Percentiles rank a stretch among this genome's conserved stretches.
Conservation (phyloP, 2,329 filamentous ascomycete species). For the Phialophora chinensis region DNA sequence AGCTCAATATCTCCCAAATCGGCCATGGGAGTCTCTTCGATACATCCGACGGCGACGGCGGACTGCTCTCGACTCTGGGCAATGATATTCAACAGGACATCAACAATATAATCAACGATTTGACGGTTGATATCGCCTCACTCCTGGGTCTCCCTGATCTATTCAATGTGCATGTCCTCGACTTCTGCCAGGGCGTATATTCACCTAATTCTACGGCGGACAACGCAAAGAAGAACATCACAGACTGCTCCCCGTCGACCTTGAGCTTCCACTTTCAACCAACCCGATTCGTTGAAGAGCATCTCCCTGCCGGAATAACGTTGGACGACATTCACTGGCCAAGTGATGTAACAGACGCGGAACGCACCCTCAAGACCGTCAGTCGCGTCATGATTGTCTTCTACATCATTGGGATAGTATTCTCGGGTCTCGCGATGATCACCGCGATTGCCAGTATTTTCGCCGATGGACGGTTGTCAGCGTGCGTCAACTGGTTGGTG, state of each 20-base stretch:
- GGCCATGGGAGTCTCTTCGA: slow-evolving; percentile 48
- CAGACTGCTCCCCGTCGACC: slow-evolving; percentile 59
- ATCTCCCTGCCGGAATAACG: slow-evolving; percentile 57
- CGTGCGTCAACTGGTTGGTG: slow-evolving; percentile 58
- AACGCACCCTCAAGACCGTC: slow-evolving; percentile 58
- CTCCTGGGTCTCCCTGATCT: slow-evolving; percentile 64
- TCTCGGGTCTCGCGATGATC: slow-evolving; percentile 59
- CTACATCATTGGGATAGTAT: slow-evolving; percentile 63
- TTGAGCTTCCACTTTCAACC: slow-evolving; percentile 65
- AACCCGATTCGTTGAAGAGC: slow-evolving; percentile 54
- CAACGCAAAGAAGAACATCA: slow-evolving; percentile 59
- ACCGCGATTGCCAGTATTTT: slow-evolving; percentile 55
- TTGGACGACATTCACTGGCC: slow-evolving; percentile 64
- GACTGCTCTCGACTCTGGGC: slow-evolving; percentile 46
- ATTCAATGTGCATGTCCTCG: slow-evolving; percentile 66
- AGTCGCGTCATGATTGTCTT: slow-evolving; percentile 62
- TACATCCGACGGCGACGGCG: slow-evolving; percentile 42
- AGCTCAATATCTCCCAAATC: slow-evolving; percentile 64
- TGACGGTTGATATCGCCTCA: slow-evolving; percentile 50
- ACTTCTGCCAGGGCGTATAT: slow-evolving; percentile 61
- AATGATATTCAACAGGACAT: slow-evolving; percentile 51
- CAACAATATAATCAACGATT: slow-evolving; percentile 47
- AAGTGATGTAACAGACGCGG: slow-evolving; percentile 59
- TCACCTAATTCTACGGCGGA: slow-evolving; percentile 43
- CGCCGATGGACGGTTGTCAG: slow-evolving; percentile 52